Base-by-base conservation (phyloP, 2,329 filamentous ascomycete species). In the Torrubiella hemipterigena region DNA sequence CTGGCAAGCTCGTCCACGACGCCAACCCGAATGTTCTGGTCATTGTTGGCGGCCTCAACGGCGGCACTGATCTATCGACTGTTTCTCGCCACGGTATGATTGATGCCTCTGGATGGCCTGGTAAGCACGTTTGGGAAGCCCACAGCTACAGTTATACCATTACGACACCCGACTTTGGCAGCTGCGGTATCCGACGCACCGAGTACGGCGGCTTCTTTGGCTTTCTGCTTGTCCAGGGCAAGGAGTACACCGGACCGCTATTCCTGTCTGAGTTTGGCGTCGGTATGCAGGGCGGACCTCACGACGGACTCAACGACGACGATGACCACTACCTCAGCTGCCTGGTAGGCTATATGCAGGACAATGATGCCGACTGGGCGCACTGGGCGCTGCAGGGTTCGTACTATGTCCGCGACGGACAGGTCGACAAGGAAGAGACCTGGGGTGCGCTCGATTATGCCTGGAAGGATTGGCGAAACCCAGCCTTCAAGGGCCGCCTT, bases 201-300 rank as follows among this genome's bases (percentile, higher is more conserved):
- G 44, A 61, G 36, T 66, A 69, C 37, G 67, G 68, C 13, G 43
- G 50, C 2, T 56, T 64, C 24, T 57, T 56, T 38, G 69, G 69
- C 6, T 73, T 70, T 46, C 55, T 73, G 8, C 55, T 73, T 11
- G 54, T 52, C 42, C 63, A 72, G 44, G 48, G 46, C 22, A 38
- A 59, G 42, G 37, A 41, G 7, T 66, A 59, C 41, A 73, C 68
- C 1, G 67, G 62, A 3, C 70, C 71, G 3, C 49, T 75, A n/a
- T 58, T 72, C 29, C 47, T 77, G 26, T 68, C 65, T 33, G 72
- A 76, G 54, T 76, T 76, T 40, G 71, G 72, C 18, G 69, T 67
- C 27, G 62, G 59, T 34, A 61, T 63, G 52, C 47, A 48, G 14
- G 61, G 61, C 12, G 63, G 62, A 3, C 40, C 47, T 5, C 46